Conservation (phyloP, 2,329 filamentous ascomycete genomes). For the Sphaerostilbella broomeana region DNA sequence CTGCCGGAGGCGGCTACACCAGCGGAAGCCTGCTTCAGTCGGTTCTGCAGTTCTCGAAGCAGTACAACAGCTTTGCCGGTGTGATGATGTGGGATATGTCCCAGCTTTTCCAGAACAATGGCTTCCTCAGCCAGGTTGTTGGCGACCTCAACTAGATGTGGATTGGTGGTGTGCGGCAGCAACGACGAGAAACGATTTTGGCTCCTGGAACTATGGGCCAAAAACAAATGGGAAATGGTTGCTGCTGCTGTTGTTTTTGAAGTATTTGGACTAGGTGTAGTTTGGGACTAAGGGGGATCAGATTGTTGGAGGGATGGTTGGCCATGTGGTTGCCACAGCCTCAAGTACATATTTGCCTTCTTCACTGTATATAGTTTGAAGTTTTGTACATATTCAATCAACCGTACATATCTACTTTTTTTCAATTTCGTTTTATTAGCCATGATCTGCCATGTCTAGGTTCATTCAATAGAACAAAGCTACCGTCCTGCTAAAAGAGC, state of each 20-base stretch:
- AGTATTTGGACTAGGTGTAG: not conserved
- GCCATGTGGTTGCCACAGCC: not conserved
- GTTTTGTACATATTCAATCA: slow-evolving; percentile 7
- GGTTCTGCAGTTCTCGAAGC: slow-evolving; percentile 47
- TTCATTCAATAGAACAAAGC: too few species aligned
- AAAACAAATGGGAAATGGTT: too few species aligned
- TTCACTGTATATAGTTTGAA: slow-evolving; percentile 10
- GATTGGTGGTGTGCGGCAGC: too few species aligned
- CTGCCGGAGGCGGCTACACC: slow-evolving; percentile 51
- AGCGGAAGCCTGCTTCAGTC: slow-evolving; percentile 37
- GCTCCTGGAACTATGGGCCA: too few species aligned
- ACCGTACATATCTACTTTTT: slow-evolving; percentile 2
- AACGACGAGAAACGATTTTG: too few species aligned
- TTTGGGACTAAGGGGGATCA: not conserved
- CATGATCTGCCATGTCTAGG: not conserved
- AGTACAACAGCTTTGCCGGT: slow-evolving; percentile 56
- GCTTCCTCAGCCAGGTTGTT: slow-evolving; percentile 45
- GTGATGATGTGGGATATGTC: slow-evolving; percentile 65
- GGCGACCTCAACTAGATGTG: slow-evolving; percentile 24
- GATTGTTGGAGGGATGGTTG: slow-evolving; percentile 7
- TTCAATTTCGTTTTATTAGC: not conserved
- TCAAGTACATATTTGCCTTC: slow-evolving; percentile 2
- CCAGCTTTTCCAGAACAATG: slow-evolving; percentile 51
- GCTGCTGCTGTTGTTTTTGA: not conserved
- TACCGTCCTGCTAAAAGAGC: too few species aligned